These are phyloP conservation scores for Talaromyces islandicus DNA, from an alignment of 2,329 filamentous ascomycete species.

Conservation along the genomic window DNA sequence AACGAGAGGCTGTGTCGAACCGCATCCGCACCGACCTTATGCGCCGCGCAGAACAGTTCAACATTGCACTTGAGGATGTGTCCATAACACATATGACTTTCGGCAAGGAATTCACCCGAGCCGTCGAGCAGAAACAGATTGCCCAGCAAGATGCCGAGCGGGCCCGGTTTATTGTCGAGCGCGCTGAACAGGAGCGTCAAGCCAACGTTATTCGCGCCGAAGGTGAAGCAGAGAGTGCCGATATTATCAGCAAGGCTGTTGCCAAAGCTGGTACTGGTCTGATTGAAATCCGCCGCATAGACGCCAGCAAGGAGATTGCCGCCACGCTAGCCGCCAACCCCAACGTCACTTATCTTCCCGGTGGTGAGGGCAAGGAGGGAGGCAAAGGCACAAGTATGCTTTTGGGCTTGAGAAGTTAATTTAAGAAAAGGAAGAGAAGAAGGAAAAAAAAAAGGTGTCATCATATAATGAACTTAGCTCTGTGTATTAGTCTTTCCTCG, in stretches of 20 bases:
- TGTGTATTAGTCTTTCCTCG: conserved; percentile 10
- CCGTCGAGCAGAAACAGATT: conserved; percentile 99
- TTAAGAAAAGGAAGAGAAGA: neutral
- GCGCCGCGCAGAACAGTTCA: conserved; percentile 92
- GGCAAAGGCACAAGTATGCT: conserved; percentile 62
- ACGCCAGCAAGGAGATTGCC: conserved; percentile 93
- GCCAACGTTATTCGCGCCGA: conserved; percentile 97
- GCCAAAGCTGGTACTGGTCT: conserved; percentile 89
- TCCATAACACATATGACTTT: conserved; percentile 99
- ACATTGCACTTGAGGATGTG: conserved; percentile 97
- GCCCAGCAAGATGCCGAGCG: conserved; percentile 98
- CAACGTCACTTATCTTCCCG: conserved; percentile 90
- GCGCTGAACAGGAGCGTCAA: conserved; percentile 96
- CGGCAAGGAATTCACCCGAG: conserved; percentile 96
- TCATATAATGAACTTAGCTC: conserved; percentile 17
- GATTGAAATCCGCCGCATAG: conserved; percentile 93
- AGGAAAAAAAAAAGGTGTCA: conserved; percentile 14
- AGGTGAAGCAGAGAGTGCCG: conserved; percentile 93
- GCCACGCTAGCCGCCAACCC: conserved; percentile 83
- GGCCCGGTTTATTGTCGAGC: conserved; percentile 96
- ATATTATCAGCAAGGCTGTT: conserved; percentile 90
- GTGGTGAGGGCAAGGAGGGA: conserved; percentile 51
- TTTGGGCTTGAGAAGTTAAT: conserved; percentile 56
- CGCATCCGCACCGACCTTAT: conserved; percentile 89
- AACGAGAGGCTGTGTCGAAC: conserved; percentile 93